phyloP scores from a whole-genome alignment of 2,329 filamentous ascomycete species.

The Cercospora sp. region DNA sequence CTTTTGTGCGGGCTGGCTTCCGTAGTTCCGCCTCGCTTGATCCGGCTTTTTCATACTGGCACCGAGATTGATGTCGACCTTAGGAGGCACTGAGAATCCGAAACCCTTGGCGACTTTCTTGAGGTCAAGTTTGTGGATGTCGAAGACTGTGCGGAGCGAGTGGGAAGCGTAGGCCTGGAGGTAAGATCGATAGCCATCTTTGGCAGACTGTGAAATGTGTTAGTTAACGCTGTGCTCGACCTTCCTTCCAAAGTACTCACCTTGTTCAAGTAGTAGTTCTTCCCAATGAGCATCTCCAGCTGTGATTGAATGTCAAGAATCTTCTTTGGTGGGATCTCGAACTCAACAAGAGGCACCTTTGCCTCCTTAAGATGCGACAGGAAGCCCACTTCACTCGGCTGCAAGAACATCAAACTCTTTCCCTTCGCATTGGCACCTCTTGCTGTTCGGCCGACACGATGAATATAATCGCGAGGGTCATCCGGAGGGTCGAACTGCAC shows the following conservation, averaged over 20 bases:
- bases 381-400: constrained; percentile 90
- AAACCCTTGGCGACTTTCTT: constrained; percentile 83
- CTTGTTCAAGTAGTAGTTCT: constrained; percentile 98
- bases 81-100: constrained; percentile 73
- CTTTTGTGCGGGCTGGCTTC: constrained; percentile 71
- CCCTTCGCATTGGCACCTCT: constrained; percentile 81
- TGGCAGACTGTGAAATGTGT: constrained; percentile 54
- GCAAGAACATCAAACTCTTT: constrained; percentile 86
- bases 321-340: constrained; percentile 90
- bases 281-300: constrained; percentile 87
- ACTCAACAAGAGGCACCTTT: constrained; percentile 90
- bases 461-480: constrained; percentile 74
- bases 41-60: constrained; percentile 74
- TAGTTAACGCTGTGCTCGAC: constrained; percentile 6
- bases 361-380: constrained; percentile 87
- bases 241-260: constrained; percentile 40
- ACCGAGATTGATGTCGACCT: constrained; percentile 76
- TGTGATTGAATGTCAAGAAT: constrained; percentile 78
- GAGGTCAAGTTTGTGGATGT: constrained; percentile 78
- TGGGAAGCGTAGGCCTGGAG: constrained; percentile 93
- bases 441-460: constrained; percentile 93
- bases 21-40: constrained; percentile 72
- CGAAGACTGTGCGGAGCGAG: constrained; percentile 78
- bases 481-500: constrained; percentile 81
- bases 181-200: constrained; percentile 81